A percentile compares a stretch with the other conserved stretches of the same genome.
Conservation (phyloP, 2,329 filamentous ascomycete genomes). For the Botrytis cinerea region DNA sequence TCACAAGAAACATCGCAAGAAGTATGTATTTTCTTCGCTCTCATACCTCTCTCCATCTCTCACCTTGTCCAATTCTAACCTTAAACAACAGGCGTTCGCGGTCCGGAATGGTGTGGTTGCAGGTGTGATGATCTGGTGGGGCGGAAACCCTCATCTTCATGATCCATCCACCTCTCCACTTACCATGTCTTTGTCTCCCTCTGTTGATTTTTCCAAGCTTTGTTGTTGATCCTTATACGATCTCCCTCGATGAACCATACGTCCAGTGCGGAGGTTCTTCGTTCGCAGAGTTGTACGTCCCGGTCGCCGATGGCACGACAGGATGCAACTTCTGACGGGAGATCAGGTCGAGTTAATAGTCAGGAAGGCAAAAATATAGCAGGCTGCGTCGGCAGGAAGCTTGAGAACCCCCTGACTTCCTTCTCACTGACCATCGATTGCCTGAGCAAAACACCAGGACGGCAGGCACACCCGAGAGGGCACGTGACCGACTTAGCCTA, state of each 20-base stretch:
- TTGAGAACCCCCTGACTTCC: slow-evolving; percentile 4
- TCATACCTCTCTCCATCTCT: not conserved
- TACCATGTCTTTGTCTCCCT: not conserved
- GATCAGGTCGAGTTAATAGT: slow-evolving; percentile 4
- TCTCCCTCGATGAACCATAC: slow-evolving; percentile 11
- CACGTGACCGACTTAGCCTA: not conserved
- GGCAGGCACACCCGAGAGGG: slow-evolving; percentile 6
- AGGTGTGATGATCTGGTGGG: not conserved
- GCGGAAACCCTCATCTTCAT: not conserved
- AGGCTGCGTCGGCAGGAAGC: slow-evolving; percentile 9
- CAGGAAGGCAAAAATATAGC: not conserved
- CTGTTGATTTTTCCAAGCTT: not conserved
- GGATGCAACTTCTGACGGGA: slow-evolving; percentile 3
- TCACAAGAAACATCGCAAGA: not conserved
- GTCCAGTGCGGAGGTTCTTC: slow-evolving; percentile 5
- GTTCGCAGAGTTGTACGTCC: not conserved
- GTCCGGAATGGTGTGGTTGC: not conserved
- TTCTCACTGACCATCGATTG: not conserved
- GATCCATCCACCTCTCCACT: slow-evolving; percentile 7
- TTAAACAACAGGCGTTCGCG: not conserved
- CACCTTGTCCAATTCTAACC: not conserved
- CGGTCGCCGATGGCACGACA: slow-evolving; percentile 5
- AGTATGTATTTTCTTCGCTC: not conserved
- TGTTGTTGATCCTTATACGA: not conserved
- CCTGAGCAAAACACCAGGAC: not conserved